Base-by-base conservation (phyloP, 148 eudicot genomes). In the Arctostaphylos glauca region DNA sequence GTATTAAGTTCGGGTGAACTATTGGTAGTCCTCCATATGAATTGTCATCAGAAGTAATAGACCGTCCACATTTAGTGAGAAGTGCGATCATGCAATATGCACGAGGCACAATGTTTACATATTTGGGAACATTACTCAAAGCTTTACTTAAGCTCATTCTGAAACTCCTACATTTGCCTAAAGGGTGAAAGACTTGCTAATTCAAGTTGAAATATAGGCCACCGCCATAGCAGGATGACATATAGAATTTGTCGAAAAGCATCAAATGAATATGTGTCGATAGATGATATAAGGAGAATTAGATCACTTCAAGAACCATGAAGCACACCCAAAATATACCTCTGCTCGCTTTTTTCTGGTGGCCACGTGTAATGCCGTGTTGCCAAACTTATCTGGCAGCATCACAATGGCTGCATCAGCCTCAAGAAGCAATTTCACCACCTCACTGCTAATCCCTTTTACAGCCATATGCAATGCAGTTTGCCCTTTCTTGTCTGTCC, bases 381-480 rank as follows among this genome's bases (percentile, higher is more conserved):
- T 90, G 62, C 98, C 95, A 84, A 87, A 86, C 86, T 91, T 94
- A 85, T 94, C 98, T 12, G 93, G 90, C 59, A 90, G 88, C 94
- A 91, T 91, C n/a, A 91, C 98, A 79, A 91, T 86, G 16, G 94
- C 91, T n/a, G 98, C 87, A 89, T 92, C 92, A 52, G 94, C 92
- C 74, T 91, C 94, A 44, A 94, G 92, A 66, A 94, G 92, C 78
- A 90, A 91, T 85, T 85, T 89, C 71, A 94, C 98, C 71, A 91
- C 98, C 80, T 92, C 98, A 84, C 86, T 70, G 78, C 83, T 92
- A 31, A 70, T 82, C 71, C 98, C 98, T 90, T 94, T 94, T 44
- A 94, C 98, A 84, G 95, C 98, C 93, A 94, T 89, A 91, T 94
- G 98, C 87, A 94, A 85, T 66, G 98, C 93, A 62, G 98, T 94